Evolutionary conservation across 306 rosid genomes (phyloP).

Genomic region (Cicer cuneatum): DNA sequence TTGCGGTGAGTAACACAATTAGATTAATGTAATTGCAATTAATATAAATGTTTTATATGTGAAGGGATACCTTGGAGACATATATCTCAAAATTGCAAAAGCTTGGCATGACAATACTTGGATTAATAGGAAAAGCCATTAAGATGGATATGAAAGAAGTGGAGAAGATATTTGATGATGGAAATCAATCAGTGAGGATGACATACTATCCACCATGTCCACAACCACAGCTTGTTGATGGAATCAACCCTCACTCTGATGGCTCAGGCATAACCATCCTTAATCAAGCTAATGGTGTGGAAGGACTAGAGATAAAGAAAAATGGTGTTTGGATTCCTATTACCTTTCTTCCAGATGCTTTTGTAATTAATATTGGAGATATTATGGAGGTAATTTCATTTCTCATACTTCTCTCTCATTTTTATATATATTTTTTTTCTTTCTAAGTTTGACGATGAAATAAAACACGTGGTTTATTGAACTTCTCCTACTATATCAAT

Average conservation of each 20-base stretch:
- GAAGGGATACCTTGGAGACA: conserved; percentile 62
- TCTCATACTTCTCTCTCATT: conserved; percentile 1
- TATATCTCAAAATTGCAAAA: conserved; percentile 55
- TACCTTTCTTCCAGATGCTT: conserved; percentile 53
- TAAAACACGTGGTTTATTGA: conserved; percentile 46
- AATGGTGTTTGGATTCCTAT: conserved; percentile 79
- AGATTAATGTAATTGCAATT: too few relatives aligned
- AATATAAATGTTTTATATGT: background rate
- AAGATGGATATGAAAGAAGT: conserved; percentile 55
- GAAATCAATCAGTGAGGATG: conserved; percentile 75
- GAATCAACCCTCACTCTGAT: conserved; percentile 77
- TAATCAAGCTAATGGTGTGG: conserved; percentile 68
- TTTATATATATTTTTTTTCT: background rate
- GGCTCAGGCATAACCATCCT: conserved; percentile 70
- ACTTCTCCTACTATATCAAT: conserved; percentile 20
- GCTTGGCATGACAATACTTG: conserved; percentile 54
- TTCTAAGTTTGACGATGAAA: background rate
- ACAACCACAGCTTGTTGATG: conserved; percentile 65
- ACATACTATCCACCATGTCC: conserved; percentile 84
- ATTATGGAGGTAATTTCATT: conserved; percentile 67
- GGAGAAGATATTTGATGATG: conserved; percentile 62
- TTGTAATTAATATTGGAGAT: conserved; percentile 83
- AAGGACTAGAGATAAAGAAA: conserved; percentile 75
- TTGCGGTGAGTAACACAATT: too few relatives aligned
- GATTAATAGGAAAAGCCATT: conserved; percentile 56